Conservation (phyloP, 73 alveolate genomes). For the Paramecium tetraurelia region DNA sequence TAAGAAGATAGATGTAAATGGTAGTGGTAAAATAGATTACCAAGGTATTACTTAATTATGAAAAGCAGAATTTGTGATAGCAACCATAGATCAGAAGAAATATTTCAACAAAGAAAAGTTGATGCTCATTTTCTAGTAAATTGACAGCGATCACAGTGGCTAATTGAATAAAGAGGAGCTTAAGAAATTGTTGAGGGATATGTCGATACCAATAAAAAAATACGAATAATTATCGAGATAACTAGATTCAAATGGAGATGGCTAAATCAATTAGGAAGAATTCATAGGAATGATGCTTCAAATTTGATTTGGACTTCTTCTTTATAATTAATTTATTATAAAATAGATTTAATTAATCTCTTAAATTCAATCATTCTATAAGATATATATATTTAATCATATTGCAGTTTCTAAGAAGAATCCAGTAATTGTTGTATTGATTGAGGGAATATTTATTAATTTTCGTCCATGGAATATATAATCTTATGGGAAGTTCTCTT, state of each 20-base stretch:
- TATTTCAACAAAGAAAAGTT: slow-evolving; percentile 29
- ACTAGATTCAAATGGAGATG: slow-evolving; percentile 43
- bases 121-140: neutral
- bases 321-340: neutral
- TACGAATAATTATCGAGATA: neutral
- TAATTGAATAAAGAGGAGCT: neutral
- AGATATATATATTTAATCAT: neutral
- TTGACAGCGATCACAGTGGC: slow-evolving; percentile 58
- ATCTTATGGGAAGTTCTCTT: neutral
- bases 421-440: slow-evolving; percentile 35
- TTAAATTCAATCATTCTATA: neutral
- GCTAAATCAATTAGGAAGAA: neutral
- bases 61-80: slow-evolving; percentile 30
- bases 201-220: neutral
- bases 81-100: slow-evolving; percentile 52
- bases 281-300: neutral
- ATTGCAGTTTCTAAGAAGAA: neutral
- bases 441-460: slow-evolving; percentile 46
- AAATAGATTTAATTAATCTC: neutral
- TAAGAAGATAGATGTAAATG: neutral
- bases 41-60: neutral
- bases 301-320: neutral
- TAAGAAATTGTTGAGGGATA: neutral
- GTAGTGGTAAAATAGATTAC: slow-evolving; percentile 55
- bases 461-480: slow-evolving; percentile 42